These are phyloP conservation scores for Trifolium subterraneum DNA, from an alignment of 306 rosid genomes.

Conservation along the genomic window DNA sequence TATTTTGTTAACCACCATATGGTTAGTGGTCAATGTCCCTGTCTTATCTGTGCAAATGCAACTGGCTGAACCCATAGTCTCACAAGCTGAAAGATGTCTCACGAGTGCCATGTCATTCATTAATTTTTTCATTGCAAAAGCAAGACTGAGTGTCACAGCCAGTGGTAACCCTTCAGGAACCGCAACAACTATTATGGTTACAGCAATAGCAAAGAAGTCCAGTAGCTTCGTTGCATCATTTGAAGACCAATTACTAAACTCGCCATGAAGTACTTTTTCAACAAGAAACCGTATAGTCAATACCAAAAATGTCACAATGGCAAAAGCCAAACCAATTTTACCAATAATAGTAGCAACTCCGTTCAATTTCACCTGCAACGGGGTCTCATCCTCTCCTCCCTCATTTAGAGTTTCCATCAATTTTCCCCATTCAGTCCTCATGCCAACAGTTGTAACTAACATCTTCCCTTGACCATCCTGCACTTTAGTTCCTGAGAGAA, in stretches of 20 bases:
- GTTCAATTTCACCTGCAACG: conserved; percentile 93
- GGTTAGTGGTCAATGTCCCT: conserved; percentile 92
- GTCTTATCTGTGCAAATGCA: conserved; percentile 99
- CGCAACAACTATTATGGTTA: conserved; percentile 91
- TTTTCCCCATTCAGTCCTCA: conserved; percentile 99
- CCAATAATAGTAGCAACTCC: conserved; percentile 97
- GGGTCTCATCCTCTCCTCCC: conserved; percentile 99
- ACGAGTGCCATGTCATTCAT: conserved; percentile 91
- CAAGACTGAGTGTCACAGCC: conserved; percentile 98
- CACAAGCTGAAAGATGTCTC: conserved; percentile 96
- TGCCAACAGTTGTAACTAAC: conserved; percentile 94
- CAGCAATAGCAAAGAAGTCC: conserved; percentile 88
- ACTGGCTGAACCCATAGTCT: conserved; percentile 96
- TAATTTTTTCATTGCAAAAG: conserved; percentile 94
- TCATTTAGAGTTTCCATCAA: conserved; percentile 90
- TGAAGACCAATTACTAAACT: conserved; percentile 72
- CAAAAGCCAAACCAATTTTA: conserved; percentile 87
- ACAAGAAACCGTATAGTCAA: conserved; percentile 64
- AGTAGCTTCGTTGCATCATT: conserved; percentile 71
- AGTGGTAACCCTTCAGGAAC: conserved; percentile 98
- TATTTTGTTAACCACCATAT: conserved; percentile 75
- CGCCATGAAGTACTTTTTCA: conserved; percentile 58
- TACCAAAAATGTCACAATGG: conserved; percentile 77
- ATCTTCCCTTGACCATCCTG: conserved; percentile 91
- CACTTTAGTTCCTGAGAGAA: conserved; percentile 96